Evolutionary conservation across 2,329 filamentous ascomycete species (phyloP), one percentile per base, ranked within the genome.

Genomic region (Xylariaceae sp.): DNA sequence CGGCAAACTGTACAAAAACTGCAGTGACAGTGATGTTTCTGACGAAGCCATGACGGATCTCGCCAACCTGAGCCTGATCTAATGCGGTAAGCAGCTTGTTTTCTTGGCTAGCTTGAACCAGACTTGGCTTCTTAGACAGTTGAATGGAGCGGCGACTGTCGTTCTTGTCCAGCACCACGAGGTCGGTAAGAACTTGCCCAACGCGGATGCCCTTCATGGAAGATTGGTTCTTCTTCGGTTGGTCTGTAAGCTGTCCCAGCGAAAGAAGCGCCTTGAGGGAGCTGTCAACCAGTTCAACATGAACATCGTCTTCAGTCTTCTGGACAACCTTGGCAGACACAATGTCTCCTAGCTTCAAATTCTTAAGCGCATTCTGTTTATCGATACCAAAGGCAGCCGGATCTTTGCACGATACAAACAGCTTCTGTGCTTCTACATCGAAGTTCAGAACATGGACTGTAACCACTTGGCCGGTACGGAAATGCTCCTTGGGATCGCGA

Each of bases 341-440:
- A 48, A 93, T 71, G 56, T 88, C 80, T 41, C 93, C 92, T 47
- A 90, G 77, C 61, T 86, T 81, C 18, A 97, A 78, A 47, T 84
- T 83, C 69, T 89, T 86, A 67, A 96, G 85, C 1, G 88, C 88
- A 60, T 85, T 83, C 69, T 94, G 90, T 69, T 89, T 88, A 45
- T 90, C 86, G 17, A 85, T 68, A 8, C 89, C 88, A 68, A 94
- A 90, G 0, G 85, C 84, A 30, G 87, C 84, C 7, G 90, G 89
- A 66, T 96, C 92, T 74, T 96, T 96, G 81, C 94, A 99, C 17
- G 93, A 96, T 3, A 99, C 89, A 44, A 90, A 84, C 65, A 99
- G 83, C 65, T 88, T 87, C 61, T 82, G 80, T 45, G 83, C 79
- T 59, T 88, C 85, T 1, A 86, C 78, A 66, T 96, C 86, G 53